Percentiles rank a stretch among this genome's conserved stretches.
phyloP scores from a whole-genome alignment of 2,329 filamentous ascomycete species.

The Zymoseptoria passerinii region DNA sequence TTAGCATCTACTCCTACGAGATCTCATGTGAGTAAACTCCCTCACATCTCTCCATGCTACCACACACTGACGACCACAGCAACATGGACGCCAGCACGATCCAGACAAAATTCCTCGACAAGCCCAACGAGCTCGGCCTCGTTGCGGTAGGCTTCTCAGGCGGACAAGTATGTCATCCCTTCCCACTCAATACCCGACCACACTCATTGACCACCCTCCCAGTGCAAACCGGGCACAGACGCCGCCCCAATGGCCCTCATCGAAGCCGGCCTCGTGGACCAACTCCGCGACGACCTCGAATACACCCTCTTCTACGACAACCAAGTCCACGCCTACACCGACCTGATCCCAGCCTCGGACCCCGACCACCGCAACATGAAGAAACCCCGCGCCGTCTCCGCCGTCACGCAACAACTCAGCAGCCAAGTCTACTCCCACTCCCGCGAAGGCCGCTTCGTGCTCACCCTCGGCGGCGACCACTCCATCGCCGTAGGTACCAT shows the following conservation, averaged over 20 bases:
- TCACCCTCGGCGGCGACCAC: slow-evolving; percentile 94
- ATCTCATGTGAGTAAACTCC: not conserved
- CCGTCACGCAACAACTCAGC: slow-evolving; percentile 71
- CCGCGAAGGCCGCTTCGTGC: slow-evolving; percentile 70
- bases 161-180: slow-evolving; percentile 63
- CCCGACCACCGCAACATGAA: slow-evolving; percentile 88
- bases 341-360: slow-evolving; percentile 63
- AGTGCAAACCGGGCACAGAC: slow-evolving; percentile 89
- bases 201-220: slow-evolving; percentile 7
- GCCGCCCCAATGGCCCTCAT: slow-evolving; percentile 84
- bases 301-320: slow-evolving; percentile 83
- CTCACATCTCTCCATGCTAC: not conserved
- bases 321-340: slow-evolving; percentile 70
- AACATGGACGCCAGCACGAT: slow-evolving; percentile 47
- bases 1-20: not conserved
- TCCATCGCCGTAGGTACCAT: slow-evolving; percentile 93
- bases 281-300: slow-evolving; percentile 75
- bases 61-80: not conserved
- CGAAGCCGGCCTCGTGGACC: slow-evolving; percentile 72
- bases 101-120: slow-evolving; percentile 66
- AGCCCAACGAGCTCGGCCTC: slow-evolving; percentile 73
- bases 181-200: not conserved
- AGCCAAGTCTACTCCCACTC: slow-evolving; percentile 84
- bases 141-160: slow-evolving; percentile 95
- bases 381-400: slow-evolving; percentile 76